Evolutionary conservation across 169 alveolate species (phyloP).

Genomic region (Plasmodium coatneyi): DNA sequence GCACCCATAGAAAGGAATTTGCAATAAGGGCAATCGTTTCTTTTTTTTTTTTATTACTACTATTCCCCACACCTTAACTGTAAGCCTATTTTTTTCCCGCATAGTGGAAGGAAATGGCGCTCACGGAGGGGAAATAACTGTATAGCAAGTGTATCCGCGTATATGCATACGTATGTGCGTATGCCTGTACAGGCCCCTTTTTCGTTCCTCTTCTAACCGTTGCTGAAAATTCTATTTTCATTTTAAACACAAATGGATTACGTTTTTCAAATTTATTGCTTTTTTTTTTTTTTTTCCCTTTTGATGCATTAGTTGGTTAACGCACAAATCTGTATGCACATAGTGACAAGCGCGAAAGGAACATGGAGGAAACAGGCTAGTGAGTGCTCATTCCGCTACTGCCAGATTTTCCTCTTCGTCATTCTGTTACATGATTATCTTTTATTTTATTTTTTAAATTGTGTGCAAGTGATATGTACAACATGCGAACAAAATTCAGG

Average conservation of each 20-base stretch:
- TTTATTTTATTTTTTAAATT: background rate
- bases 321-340: background rate
- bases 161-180: background rate
- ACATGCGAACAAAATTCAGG: background rate
- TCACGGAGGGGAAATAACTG: background rate
- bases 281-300: background rate
- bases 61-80: background rate
- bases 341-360: background rate
- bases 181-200: background rate
- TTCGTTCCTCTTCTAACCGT: background rate
- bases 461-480: background rate
- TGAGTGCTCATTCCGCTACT: background rate
- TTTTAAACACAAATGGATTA: background rate
- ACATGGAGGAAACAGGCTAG: background rate
- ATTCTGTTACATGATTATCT: background rate
- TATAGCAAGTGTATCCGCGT: background rate
- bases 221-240: background rate
- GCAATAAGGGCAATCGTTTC: background rate
- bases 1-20: background rate
- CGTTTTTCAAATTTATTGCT: background rate
- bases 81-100: background rate
- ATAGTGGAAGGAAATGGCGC: background rate
- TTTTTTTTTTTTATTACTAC: background rate
- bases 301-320: background rate
- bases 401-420: background rate